Evolutionary conservation across 345 rosid species (phyloP).

Genomic region (Alliaria petiolata): DNA sequence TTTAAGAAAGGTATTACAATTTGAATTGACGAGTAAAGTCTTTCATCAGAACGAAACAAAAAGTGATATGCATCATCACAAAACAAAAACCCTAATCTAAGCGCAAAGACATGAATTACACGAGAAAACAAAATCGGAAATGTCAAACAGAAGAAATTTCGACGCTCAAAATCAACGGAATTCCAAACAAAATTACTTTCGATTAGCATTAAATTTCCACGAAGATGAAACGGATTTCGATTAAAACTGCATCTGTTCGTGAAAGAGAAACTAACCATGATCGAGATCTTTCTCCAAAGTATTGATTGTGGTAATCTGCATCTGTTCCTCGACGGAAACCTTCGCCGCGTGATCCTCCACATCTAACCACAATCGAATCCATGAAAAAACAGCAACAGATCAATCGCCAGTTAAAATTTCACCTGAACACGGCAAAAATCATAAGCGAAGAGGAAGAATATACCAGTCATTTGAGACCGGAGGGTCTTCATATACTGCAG

Average conservation of each 20-base stretch:
- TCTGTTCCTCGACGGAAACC: constrained; percentile 65
- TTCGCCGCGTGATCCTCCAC: constrained; percentile 82
- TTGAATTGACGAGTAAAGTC: not conserved
- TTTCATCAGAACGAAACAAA: not conserved
- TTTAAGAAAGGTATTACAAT: not conserved
- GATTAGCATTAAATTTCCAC: not conserved
- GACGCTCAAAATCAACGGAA: not conserved
- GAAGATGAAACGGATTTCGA: not conserved
- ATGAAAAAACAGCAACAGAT: not conserved
- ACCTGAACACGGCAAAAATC: not conserved
- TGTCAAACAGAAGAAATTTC: too few relatives aligned
- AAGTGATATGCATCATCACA: too few relatives aligned
- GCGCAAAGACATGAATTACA: not conserved
- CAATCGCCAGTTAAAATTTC: not conserved
- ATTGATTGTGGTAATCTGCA: constrained; percentile 48
- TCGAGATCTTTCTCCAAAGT: constrained; percentile 54
- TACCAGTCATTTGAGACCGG: constrained; percentile 78
- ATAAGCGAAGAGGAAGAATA: not conserved
- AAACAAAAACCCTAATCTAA: not conserved
- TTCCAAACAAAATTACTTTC: not conserved
- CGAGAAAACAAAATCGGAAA: not conserved
- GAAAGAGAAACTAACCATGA: constrained; percentile 33
- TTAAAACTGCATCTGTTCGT: not conserved
- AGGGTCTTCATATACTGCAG: constrained; percentile 74
- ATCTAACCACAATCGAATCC: constrained; percentile 35